Evolutionary conservation across 352 stramenopile species (phyloP).

Genomic region (Phytopythium montanum): DNA sequence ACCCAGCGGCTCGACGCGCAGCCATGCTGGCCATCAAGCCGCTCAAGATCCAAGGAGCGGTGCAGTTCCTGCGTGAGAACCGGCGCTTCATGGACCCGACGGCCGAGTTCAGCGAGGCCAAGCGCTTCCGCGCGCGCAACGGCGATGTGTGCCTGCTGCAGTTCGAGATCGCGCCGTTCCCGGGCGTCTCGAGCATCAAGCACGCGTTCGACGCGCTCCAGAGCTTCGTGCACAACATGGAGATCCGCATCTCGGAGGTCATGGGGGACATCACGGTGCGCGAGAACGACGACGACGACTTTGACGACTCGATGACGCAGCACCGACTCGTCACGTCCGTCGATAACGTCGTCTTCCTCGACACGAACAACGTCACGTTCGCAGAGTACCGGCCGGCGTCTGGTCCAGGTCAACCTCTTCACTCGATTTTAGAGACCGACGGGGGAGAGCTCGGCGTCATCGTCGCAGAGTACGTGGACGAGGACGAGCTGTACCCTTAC

Average conservation of each 20-base stretch:
- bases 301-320: slow-evolving; percentile 25
- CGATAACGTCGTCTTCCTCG: slow-evolving; percentile 21
- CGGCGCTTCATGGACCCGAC: slow-evolving; percentile 31
- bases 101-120: slow-evolving; percentile 29
- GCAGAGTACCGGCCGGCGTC: slow-evolving; percentile 20
- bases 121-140: slow-evolving; percentile 33
- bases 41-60: slow-evolving; percentile 31
- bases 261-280: slow-evolving; percentile 42
- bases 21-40: slow-evolving; percentile 23
- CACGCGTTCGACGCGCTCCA: slow-evolving; percentile 35
- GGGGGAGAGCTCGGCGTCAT: slow-evolving; percentile 25
- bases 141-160: slow-evolving; percentile 27
- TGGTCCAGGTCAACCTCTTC: not conserved
- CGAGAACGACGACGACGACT: slow-evolving; percentile 42
- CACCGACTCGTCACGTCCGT: slow-evolving; percentile 34
- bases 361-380: slow-evolving; percentile 42
- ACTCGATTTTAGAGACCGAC: not conserved
- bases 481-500: slow-evolving; percentile 45
- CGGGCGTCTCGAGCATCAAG: slow-evolving; percentile 20
- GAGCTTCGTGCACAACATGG: slow-evolving; percentile 40
- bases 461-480: slow-evolving; percentile 31
- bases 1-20: slow-evolving; percentile 12
- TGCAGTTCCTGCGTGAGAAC: slow-evolving; percentile 28
- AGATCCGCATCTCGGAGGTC: slow-evolving; percentile 42
- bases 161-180: slow-evolving; percentile 48